phyloP scores from a whole-genome alignment of 169 alveolate genomes.

The Cryptosporidium meleagridis region DNA sequence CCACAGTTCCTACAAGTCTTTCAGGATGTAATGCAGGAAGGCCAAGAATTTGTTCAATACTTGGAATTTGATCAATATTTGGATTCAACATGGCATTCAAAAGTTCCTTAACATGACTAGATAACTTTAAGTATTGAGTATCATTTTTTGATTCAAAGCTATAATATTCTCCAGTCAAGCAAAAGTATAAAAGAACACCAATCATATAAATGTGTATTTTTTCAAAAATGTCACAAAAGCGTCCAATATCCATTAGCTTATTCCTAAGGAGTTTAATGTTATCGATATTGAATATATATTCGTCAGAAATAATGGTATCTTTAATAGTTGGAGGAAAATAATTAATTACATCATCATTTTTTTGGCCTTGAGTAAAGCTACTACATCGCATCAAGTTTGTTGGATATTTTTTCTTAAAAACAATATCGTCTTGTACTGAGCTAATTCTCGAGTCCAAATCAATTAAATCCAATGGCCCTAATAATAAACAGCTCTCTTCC shows the following conservation, averaged over 20 bases:
- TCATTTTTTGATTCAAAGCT: not conserved
- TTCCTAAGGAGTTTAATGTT: conserved; percentile 14
- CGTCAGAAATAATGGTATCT: conserved; percentile 4
- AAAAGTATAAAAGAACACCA: conserved; percentile 57
- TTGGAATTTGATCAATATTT: conserved; percentile 35
- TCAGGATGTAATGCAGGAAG: conserved; percentile 58
- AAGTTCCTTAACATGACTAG: conserved; percentile 2
- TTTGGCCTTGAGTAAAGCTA: conserved; percentile 18
- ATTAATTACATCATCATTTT: conserved; percentile 19
- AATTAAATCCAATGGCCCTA: conserved; percentile 57
- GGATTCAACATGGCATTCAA: conserved; percentile 17
- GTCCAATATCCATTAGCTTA: not conserved
- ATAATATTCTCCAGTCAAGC: conserved; percentile 45
- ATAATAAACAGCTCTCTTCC: conserved; percentile 38
- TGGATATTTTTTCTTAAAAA: conserved; percentile 31
- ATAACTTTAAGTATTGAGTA: not conserved
- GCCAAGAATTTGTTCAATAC: conserved; percentile 3
- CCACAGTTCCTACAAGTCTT: conserved; percentile 55
- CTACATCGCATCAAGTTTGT: conserved; percentile 30
- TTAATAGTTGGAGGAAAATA: conserved; percentile 33
- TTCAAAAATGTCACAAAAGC: not conserved
- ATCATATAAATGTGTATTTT: conserved; percentile 45
- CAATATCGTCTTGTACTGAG: conserved; percentile 3
- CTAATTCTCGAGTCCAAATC: not conserved
- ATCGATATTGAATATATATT: not conserved